A percentile compares a stretch with the other conserved stretches of the same genome.
Evolutionary conservation across 352 stramenopile genomes (phyloP).

Genomic region (Phytopythium mirpurense): DNA sequence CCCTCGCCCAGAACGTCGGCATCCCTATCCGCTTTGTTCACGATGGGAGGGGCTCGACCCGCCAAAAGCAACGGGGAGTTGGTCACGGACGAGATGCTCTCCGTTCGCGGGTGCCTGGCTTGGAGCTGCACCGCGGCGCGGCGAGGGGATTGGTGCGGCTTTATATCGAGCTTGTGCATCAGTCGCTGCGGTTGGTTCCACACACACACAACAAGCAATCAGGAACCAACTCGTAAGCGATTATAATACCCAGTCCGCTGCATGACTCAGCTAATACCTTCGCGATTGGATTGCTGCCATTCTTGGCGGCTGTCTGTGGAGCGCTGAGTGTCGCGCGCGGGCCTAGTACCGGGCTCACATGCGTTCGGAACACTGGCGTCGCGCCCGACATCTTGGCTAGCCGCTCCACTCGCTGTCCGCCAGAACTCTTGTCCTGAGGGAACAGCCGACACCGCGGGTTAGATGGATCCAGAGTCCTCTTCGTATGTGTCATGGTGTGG

Average conservation of each 20-base stretch:
- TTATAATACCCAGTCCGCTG: too few species aligned
- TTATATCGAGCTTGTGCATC: constrained; percentile 63
- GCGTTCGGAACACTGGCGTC: constrained; percentile 31
- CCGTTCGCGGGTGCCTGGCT: constrained; percentile 8
- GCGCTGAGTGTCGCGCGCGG: constrained; percentile 18
- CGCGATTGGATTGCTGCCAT: constrained; percentile 21
- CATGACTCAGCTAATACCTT: constrained; percentile 14
- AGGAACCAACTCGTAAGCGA: not conserved
- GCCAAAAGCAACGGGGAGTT: constrained; percentile 26
- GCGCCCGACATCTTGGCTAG: constrained; percentile 61
- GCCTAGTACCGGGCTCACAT: constrained; percentile 45
- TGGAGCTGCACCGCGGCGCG: constrained; percentile 36
- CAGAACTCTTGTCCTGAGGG: constrained; percentile 8
- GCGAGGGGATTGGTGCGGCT: constrained; percentile 67
- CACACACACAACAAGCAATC: too few species aligned
- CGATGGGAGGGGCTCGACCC: constrained; percentile 13
- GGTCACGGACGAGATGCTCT: constrained; percentile 2
- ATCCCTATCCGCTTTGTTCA: constrained; percentile 15
- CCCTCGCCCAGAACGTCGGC: constrained; percentile 2
- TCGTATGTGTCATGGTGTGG: not conserved
- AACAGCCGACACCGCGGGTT: not conserved
- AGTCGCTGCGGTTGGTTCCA: constrained; percentile 23
- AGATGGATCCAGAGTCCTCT: not conserved
- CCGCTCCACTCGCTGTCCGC: constrained; percentile 28
- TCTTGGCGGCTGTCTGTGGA: not conserved